These are phyloP conservation scores for Corymbia citriodora DNA, from an alignment of 441 rosid species.

Conservation along the genomic window DNA sequence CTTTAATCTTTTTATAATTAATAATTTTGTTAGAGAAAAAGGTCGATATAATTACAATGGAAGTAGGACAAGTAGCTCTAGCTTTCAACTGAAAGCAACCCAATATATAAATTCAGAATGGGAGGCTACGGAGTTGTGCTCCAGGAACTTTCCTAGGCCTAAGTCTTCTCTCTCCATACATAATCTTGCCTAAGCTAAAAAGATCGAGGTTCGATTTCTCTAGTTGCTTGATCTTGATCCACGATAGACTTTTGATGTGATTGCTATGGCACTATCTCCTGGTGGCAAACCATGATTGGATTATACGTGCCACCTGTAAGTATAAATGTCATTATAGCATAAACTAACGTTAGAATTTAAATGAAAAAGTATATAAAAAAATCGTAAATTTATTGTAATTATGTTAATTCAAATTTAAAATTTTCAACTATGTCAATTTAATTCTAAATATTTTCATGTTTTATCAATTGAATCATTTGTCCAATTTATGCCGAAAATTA, in stretches of 20 bases:
- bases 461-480: neutral
- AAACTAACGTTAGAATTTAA: neutral
- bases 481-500: fast-evolving
- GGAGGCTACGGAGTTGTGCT: neutral
- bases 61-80: neutral
- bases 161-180: neutral
- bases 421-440: neutral
- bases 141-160: neutral
- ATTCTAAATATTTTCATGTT: neutral
- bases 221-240: neutral
- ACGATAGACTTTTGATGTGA: neutral
- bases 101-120: neutral
- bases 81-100: neutral
- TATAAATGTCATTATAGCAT: neutral
- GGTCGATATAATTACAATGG: neutral
- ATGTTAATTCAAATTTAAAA: neutral
- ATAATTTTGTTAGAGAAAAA: neutral
- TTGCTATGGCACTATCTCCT: neutral
- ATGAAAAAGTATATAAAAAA: neutral
- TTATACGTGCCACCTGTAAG: neutral
- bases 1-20: neutral
- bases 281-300: neutral
- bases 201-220: neutral
- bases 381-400: neutral
- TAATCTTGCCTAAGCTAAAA: neutral